Percentiles rank a stretch among this genome's conserved stretches.
These are phyloP conservation scores for Thecaphora thlaspeos DNA, from an alignment of 1,284 basidiomycete species.

Conservation along the genomic window DNA sequence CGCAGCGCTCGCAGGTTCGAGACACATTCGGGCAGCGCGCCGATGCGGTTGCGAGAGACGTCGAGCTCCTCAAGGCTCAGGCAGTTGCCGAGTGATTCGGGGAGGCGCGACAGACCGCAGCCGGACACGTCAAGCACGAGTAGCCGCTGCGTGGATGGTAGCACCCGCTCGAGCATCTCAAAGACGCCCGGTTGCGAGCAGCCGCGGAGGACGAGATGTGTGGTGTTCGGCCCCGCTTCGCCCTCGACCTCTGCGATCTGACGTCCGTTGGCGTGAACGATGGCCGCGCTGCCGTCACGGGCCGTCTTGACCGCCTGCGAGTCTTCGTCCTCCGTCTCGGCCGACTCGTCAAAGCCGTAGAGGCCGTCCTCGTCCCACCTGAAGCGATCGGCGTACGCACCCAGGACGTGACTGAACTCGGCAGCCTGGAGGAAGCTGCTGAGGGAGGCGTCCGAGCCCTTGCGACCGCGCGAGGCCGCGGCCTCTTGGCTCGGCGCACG, in stretches of 20 bases:
- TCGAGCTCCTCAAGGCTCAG: slow-evolving; percentile 86
- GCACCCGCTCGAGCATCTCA: slow-evolving; percentile 25
- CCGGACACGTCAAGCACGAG: slow-evolving; percentile 60
- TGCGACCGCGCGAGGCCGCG: slow-evolving; percentile 11
- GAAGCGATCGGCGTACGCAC: slow-evolving; percentile 19
- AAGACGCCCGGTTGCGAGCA: slow-evolving; percentile 13
- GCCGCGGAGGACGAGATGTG: slow-evolving; percentile 24
- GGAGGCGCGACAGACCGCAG: slow-evolving; percentile 78
- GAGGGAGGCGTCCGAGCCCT: slow-evolving; percentile 24
- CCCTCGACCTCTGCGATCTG: slow-evolving; percentile 25
- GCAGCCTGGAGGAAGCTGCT: slow-evolving; percentile 27
- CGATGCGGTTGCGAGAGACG: slow-evolving; percentile 82
- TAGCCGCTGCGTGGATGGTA: slow-evolving; percentile 25
- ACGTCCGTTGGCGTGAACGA: slow-evolving; percentile 24
- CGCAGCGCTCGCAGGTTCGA: slow-evolving; percentile 73
- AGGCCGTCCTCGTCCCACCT: slow-evolving; percentile 35
- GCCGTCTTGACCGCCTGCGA: slow-evolving; percentile 28
- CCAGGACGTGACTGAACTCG: slow-evolving; percentile 31
- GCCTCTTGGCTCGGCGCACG: no score
- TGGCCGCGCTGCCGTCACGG: slow-evolving; percentile 33
- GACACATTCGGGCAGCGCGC: slow-evolving; percentile 63
- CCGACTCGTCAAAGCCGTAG: slow-evolving; percentile 32
- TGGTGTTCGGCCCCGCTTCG: slow-evolving; percentile 32
- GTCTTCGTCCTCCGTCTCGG: slow-evolving; percentile 12
- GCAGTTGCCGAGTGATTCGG: slow-evolving; percentile 75